Conservation (phyloP, 768 basidiomycete species). For the Trametes gibbosa region DNA sequence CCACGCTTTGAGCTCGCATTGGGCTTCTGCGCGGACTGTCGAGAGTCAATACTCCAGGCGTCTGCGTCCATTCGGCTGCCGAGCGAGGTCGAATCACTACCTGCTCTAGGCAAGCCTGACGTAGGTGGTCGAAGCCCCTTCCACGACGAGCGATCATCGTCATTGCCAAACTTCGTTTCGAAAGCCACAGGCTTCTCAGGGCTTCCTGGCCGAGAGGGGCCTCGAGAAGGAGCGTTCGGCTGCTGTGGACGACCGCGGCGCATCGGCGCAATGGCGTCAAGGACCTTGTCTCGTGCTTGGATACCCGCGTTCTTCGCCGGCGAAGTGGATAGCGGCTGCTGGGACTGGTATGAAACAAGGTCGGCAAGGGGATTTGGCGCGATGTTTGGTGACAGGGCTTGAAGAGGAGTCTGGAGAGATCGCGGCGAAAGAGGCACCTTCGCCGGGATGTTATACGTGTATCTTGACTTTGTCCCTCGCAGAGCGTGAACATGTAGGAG, state of each 20-base stretch:
- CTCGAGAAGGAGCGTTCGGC: constrained; percentile 3
- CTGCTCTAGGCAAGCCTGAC: constrained; percentile 26
- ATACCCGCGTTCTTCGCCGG: constrained; percentile 49
- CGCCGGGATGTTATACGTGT: constrained; percentile 59
- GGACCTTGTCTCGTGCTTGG: constrained; percentile 72
- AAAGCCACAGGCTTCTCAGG: constrained; percentile 25
- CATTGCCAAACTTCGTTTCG: constrained; percentile 28
- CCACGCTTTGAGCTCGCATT: constrained; percentile 9
- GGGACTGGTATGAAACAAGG: constrained; percentile 37
- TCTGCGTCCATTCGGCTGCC: constrained; percentile 27
- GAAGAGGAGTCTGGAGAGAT: constrained; percentile 29
- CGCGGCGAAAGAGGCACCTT: constrained; percentile 47
- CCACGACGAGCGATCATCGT: constrained; percentile 30
- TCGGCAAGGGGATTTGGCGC: constrained; percentile 33
- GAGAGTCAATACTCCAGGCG: constrained; percentile 25
- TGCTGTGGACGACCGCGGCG: constrained; percentile 59
- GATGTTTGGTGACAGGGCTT: constrained; percentile 25
- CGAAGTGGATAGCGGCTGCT: constrained; percentile 24
- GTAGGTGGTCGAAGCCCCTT: constrained; percentile 25
- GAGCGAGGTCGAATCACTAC: constrained; percentile 13
- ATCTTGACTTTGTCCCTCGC: constrained; percentile 82
- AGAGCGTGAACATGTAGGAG: constrained; percentile 80
- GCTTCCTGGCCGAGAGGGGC: constrained; percentile 27
- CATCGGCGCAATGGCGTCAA: constrained; percentile 80
- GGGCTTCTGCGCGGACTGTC: constrained; percentile 13